Evolutionary conservation across 2,329 filamentous ascomycete species (phyloP), one percentile per base, ranked within the genome.

Genomic region (Penicillium sumatraense): DNA sequence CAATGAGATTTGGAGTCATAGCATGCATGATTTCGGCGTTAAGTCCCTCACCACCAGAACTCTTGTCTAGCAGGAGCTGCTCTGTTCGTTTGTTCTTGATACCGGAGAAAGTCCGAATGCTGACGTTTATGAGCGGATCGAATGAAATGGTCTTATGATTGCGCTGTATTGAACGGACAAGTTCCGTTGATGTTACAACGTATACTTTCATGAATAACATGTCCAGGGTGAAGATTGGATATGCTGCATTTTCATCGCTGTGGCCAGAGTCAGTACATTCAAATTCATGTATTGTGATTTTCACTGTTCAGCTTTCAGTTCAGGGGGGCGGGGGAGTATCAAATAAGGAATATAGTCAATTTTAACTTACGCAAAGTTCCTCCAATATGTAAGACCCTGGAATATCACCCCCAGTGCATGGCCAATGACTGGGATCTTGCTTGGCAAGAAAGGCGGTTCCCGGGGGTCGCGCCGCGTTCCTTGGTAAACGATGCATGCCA

Each of bases 121-220:
- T 54, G 23, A 54, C 16, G 2, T 51, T 54, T 14, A 68, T n/a
- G 10, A 70, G 42, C 5, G 68, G 66, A 5, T 64, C 65, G 14
- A 71, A 65, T 8, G 59, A 59, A 10, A 72, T 29, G 9, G 58
- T 51, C 9, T 59, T 59, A 13, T 49, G 41, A 52, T 66, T 66
- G 31, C 67, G 68, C 49, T 66, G 67, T 8, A 67, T 53, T 1
- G 60, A 56, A 3, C 51, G 53, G 24, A 71, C 41, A 8, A 72
- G 36, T 5, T 51, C 45, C 0, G 68, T 65, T 0, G 69, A 65
- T n/a, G 53, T 61, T 16, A 71, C 56, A 2, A 70, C 36, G 44
- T 69, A 70, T n/a, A 61, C 48, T 29, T 68, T 72, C 29, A 20
- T 61, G 45, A 62, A 50, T 8, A 68, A n/a, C 46, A 70, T 56